Evolutionary conservation across 768 basidiomycete genomes (phyloP).

Genomic region (Brasilioporus rufonigricans): DNA sequence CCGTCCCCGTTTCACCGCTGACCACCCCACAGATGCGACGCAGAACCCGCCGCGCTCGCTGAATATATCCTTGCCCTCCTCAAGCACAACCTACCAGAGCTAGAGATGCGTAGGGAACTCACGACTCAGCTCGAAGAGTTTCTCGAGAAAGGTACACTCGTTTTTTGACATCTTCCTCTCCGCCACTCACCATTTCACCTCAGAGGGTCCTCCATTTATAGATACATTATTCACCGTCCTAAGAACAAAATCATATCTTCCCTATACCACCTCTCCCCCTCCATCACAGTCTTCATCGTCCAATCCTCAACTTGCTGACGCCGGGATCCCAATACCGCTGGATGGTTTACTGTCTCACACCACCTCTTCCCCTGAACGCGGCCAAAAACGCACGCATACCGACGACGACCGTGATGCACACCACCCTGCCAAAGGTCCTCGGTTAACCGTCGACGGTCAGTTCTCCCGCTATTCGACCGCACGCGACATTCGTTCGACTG

Average conservation of each 20-base stretch:
- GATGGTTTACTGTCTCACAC: conserved; percentile 56
- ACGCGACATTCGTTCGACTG: conserved; percentile 37
- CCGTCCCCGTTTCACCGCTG: background rate
- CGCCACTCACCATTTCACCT: conserved; percentile 14
- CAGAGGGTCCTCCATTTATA: conserved; percentile 75
- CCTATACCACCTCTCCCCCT: conserved; percentile 54
- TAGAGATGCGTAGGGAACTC: conserved; percentile 80
- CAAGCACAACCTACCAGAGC: conserved; percentile 83
- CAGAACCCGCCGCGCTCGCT: conserved; percentile 89
- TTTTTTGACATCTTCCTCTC: background rate
- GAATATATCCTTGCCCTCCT: conserved; percentile 94
- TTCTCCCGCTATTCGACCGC: conserved; percentile 61
- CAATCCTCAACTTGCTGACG: conserved; percentile 43
- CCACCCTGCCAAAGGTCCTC: conserved; percentile 67
- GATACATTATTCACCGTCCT: conserved; percentile 84
- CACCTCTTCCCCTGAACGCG: conserved; percentile 47
- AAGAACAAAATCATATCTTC: conserved; percentile 81
- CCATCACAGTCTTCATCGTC: conserved; percentile 33
- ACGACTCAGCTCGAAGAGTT: conserved; percentile 83
- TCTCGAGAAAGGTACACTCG: conserved; percentile 75
- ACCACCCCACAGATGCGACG: conserved; percentile 72
- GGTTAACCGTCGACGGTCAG: conserved; percentile 61
- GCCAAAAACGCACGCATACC: conserved; percentile 64
- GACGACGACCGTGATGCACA: conserved; percentile 60
- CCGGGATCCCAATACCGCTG: conserved; percentile 79